Conservation (phyloP, 2,329 filamentous ascomycete genomes). For the Elsinoe batatas region DNA sequence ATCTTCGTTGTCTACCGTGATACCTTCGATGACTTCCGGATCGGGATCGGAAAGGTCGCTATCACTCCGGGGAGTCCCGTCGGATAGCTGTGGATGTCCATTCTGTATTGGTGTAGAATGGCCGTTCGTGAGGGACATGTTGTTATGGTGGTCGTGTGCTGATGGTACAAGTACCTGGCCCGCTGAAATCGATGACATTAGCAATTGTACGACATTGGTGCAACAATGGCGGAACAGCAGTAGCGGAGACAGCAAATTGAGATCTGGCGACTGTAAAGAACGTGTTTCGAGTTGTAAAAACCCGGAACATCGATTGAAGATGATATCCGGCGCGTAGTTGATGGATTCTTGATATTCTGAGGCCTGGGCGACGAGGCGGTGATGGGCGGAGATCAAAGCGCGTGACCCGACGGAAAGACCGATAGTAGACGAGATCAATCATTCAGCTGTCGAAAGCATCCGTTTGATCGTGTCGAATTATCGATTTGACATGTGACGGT, state of each 20-base stretch:
- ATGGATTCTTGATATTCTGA: conserved; percentile 3
- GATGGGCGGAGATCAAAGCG: not conserved
- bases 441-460: not conserved
- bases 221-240: not conserved
- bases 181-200: conserved; percentile 39
- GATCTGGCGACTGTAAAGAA: not conserved
- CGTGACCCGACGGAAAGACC: not conserved
- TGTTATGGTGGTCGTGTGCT: conserved; percentile 40
- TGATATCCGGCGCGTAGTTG: not conserved
- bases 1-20: conserved; percentile 27
- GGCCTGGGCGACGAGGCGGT: not conserved
- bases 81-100: conserved; percentile 34
- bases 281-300: not conserved
- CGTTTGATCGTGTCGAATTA: not conserved
- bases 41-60: conserved; percentile 67
- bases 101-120: conserved; percentile 48
- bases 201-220: conserved; percentile 22
- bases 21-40: conserved; percentile 22
- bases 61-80: conserved; percentile 51
- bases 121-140: conserved; percentile 57
- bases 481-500: not conserved
- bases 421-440: not conserved
- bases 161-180: conserved; percentile 54
- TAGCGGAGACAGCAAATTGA: not conserved
- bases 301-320: not conserved